Evolutionary conservation across 179 eudicot species (phyloP), one percentile per base, ranked within the genome.

Genomic region (Actinidia chinensis): DNA sequence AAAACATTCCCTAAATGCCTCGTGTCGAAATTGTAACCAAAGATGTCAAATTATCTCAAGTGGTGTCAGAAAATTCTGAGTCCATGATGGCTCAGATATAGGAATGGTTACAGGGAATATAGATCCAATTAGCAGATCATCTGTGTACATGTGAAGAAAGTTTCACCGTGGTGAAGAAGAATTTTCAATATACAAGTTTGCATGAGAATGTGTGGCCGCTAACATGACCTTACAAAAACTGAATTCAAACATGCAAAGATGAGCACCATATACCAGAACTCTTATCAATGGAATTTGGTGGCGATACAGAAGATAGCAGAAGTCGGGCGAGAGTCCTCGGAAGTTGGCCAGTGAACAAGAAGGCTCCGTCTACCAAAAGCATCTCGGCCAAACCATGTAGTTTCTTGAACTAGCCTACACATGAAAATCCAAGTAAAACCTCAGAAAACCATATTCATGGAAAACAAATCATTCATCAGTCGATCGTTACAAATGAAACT

Each of bases 341-440:
- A 56, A 73, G 87, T 88, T 73, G 98, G 97, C 97, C 97, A 96
- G 73, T 96, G 98, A 82, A 94, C 93, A 74, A 96, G 89, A 77
- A 96, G 96, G 87, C 99, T 96, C 71, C 99, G 88, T 71, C 99
- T 90, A 83, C 99, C 98, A 78, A 96, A 83, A 64, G 95, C 97
- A 89, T 96, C 97, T 82, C 94, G 88, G 73, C 97, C 99, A 84
- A 96, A 92, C 98, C 98, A 96, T 55, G 90, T 67, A 51, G 89
- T 94, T n/a, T 82, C 78, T 90, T 77, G 97, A 88, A 81, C 86
- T 78, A 73, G 81, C 87, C 98, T 96, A 80, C 71, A 79, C 66
- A 81, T 61, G 52, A 80, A 1, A 71, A 66, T 17, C 23, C 79
- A 47, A 36, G 25, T 17, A 68, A 79, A 68, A 80, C 54, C 17